Base-by-base conservation (phyloP, 768 basidiomycete species). In the Suillus variegatus region DNA sequence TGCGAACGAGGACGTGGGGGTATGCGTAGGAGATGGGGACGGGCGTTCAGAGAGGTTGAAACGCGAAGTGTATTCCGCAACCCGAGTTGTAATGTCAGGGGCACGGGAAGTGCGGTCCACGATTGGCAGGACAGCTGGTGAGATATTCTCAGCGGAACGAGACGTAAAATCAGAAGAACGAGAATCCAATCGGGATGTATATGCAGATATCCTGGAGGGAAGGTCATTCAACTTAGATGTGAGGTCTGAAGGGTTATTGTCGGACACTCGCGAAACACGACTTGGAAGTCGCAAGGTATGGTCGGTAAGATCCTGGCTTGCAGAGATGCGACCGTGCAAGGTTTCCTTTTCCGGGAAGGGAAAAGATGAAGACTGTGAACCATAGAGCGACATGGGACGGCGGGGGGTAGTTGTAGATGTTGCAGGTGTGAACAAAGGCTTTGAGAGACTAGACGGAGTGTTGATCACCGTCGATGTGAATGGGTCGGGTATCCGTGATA, bases 301-400 rank as follows among this genome's bases (percentile, higher is more conserved):
- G 32, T 55, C 54, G 20, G 18, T 35, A 43, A 28, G 18, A 41
- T 60, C 25, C 25, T 41, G 36, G 40, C 38, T 20, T 28, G 57
- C 40, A 28, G 25, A 43, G 25, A 41, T 18, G 57, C 40, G 40
- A 20, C 40, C 25, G 25, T 40, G 18, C 5, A 43, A 28, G 1
- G 25, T 25, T 12, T 60, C 57, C 57, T 74, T 75, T 57, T 77
- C 77, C 14, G 79, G 78, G 28, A 79, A 78, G 6, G 78, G 70
- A 12, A 78, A 73, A 9, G 77, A 62, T 20, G 72, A 68, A 67
- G 68, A 78, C 63, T 70, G 71, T 38, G 78, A 67, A 22, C 80
- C 79, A 67, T 86, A 84, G 6, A 86, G 58, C 8, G 86, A 88
- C 20, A 79, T 79, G 12, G 85, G 86, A 46, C 85, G 79, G 9